Evolutionary conservation across 148 eudicot species (phyloP).

Genomic region (Rhododendron vialii): DNA sequence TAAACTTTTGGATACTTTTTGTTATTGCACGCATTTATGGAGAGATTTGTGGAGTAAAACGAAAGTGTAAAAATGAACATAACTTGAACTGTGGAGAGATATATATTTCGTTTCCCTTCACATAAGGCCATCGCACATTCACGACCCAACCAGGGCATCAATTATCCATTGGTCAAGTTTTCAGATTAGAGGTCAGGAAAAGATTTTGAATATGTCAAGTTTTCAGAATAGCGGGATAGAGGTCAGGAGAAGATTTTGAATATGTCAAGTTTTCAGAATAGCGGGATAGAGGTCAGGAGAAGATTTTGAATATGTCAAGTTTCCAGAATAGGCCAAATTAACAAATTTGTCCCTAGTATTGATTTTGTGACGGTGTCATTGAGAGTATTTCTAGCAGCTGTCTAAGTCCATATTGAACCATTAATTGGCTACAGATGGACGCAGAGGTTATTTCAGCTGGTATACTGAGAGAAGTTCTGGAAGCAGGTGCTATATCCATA

Average conservation of each 20-base stretch:
- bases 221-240: not conserved
- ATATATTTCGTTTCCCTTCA: not conserved
- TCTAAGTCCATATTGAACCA: not conserved
- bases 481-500: slow-evolving; percentile 65
- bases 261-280: not conserved
- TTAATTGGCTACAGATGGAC: slow-evolving; percentile 61
- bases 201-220: not conserved
- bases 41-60: not conserved
- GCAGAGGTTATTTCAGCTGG: slow-evolving; percentile 97
- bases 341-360: not conserved
- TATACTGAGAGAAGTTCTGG: slow-evolving; percentile 74
- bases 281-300: not conserved
- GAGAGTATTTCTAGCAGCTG: not conserved
- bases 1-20: not conserved
- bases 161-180: not conserved
- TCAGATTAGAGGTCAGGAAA: not conserved
- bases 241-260: not conserved
- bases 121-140: not conserved
- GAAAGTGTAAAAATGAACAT: not conserved
- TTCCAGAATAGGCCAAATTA: not conserved
- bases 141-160: not conserved
- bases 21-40: not conserved
- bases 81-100: not conserved
- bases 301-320: not conserved
- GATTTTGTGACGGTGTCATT: not conserved